phyloP scores from a whole-genome alignment of 2,329 filamentous ascomycete genomes.

The Calonectria pteridis region DNA sequence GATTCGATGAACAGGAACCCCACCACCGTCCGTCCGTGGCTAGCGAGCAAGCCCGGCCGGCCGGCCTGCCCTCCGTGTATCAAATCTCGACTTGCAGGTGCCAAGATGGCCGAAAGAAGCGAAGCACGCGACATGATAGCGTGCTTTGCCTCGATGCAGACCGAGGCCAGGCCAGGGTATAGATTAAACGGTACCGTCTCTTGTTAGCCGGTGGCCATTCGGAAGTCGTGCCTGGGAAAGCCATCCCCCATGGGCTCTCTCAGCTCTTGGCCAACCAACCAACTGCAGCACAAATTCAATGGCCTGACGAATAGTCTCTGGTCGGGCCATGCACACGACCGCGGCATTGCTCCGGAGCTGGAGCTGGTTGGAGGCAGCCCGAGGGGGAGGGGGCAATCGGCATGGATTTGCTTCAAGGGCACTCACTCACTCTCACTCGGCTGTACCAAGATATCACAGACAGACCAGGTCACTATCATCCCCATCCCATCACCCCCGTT shows the following conservation, averaged over 20 bases:
- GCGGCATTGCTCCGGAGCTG: neutral
- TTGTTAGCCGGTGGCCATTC: constrained; percentile 26
- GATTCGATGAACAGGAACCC: neutral
- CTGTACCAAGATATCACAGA: neutral
- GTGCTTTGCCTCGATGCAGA: neutral
- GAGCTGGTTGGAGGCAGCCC: neutral
- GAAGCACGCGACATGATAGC: neutral
- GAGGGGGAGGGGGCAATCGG: neutral
- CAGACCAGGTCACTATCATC: neutral
- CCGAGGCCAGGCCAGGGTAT: constrained; percentile 2
- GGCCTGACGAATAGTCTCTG: constrained; percentile 18
- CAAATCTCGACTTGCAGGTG: constrained; percentile 8
- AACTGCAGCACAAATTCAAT: neutral
- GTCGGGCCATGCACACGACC: constrained; percentile 12
- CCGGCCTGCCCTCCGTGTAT: neutral
- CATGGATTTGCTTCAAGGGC: neutral
- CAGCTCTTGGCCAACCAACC: neutral
- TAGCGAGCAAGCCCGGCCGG: neutral
- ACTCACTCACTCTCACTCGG: too few relatives aligned
- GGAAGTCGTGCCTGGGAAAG: constrained; percentile 12
- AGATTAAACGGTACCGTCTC: constrained; percentile 11
- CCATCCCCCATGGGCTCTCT: constrained; percentile 9
- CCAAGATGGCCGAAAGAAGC: constrained; percentile 3
- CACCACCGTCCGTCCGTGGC: neutral
- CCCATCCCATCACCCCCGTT: neutral